phyloP scores from a whole-genome alignment of 1,284 basidiomycete species.

The Papiliotrema nemorosa region DNA sequence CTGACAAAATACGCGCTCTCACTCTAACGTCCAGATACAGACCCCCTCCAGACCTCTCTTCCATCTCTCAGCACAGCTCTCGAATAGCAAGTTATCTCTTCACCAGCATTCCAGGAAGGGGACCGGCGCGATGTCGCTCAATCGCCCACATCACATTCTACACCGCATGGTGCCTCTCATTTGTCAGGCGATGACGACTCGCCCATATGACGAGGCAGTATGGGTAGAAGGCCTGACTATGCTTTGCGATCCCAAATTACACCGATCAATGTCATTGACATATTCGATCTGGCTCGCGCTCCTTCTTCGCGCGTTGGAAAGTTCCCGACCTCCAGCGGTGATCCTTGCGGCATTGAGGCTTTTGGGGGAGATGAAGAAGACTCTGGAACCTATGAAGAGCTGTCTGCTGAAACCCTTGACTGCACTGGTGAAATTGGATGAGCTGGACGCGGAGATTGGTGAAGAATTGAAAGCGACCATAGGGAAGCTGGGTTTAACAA shows the following conservation, averaged over 20 bases:
- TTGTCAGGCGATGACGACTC: slow-evolving; percentile 32
- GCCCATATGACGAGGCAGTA: slow-evolving; percentile 22
- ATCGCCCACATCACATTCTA: slow-evolving; percentile 26
- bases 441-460: neutral
- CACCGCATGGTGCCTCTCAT: slow-evolving; percentile 38
- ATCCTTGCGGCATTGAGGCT: slow-evolving; percentile 23
- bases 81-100: no score
- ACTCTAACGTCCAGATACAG: no score
- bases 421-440: slow-evolving; percentile 11
- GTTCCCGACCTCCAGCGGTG: slow-evolving; percentile 14
- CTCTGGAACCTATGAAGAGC: slow-evolving; percentile 31
- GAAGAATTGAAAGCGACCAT: slow-evolving; percentile 13
- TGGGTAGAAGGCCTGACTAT: slow-evolving; percentile 33
- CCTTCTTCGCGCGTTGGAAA: slow-evolving; percentile 27
- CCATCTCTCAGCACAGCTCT: no score
- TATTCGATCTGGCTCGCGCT: slow-evolving; percentile 39
- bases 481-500: slow-evolving; percentile 14
- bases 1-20: no score
- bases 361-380: slow-evolving; percentile 20
- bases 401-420: slow-evolving; percentile 33
- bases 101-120: neutral
- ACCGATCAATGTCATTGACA: slow-evolving; percentile 21
- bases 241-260: slow-evolving; percentile 27
- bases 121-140: slow-evolving; percentile 16
- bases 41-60: no score